Base-by-base conservation (phyloP, 1,284 basidiomycete species). In the Tylopilus sp. region DNA sequence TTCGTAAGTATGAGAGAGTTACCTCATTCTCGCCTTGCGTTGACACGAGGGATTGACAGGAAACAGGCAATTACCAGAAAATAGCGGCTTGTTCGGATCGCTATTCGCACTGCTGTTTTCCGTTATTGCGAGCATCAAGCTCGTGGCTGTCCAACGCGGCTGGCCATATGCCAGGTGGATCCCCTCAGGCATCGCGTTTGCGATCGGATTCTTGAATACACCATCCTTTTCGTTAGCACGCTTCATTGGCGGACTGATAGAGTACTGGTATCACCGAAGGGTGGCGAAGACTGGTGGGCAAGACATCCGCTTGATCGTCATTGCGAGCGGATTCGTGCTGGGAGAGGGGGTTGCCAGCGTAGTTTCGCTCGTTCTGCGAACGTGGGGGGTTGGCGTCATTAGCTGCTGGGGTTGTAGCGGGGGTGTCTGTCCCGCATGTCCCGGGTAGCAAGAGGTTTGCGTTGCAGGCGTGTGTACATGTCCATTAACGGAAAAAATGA, bases 201-300 rank as follows among this genome's bases (percentile, higher is more conserved):
- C 88, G 7, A 89, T 90, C 55, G 88, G 93, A 0, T 96, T 98
- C 71, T 77, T 97, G 63, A 98, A 97, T 65, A 93, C 94, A 2
- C 95, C 96, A 4, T 92, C 90, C 7, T 98, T 98, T 72, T 92
- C 92, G 5, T 78, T 98, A 45, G 93, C 95, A 1, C 82, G 95
- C 41, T 75, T 98, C 25, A 77, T 97, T 41, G 96, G 96, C 31
- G 96, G 95, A 2, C 64, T 92, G 55, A 71, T 90, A 55, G 92
- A 94, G 54, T 81, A 86, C 65, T 66, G 79, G 49, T 83, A 85
- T 69, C 75, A 81, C 63, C 76, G 72, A 23, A 73, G 74, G 30
- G 68, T 73, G 56, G 71, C 72, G 25, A 74, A 70, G 53, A 74
- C 76, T 49, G 69, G 70, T 15, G 74, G 69, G 43, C 61, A 74